phyloP scores from a whole-genome alignment of 2,329 filamentous ascomycete genomes.

The Lachnellula arida region DNA sequence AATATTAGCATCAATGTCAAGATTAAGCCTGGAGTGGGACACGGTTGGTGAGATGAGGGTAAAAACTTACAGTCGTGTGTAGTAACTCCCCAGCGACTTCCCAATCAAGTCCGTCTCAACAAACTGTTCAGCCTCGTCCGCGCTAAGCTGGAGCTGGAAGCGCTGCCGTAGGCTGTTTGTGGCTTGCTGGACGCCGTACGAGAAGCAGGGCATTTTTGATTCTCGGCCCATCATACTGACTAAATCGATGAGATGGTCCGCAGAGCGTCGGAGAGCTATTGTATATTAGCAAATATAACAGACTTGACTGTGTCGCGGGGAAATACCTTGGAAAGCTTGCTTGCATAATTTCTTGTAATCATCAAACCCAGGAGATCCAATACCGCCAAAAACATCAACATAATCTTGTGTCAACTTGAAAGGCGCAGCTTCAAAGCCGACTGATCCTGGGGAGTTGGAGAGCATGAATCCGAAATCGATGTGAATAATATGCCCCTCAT shows the following conservation, averaged over 20 bases:
- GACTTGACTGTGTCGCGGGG: background rate
- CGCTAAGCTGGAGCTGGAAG: constrained; percentile 78
- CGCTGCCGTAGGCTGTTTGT: constrained; percentile 66
- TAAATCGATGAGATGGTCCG: constrained; percentile 75
- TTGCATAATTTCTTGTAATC: constrained; percentile 78
- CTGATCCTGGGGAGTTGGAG: constrained; percentile 77
- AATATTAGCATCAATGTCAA: constrained; percentile 4
- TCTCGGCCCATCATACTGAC: constrained; percentile 81
- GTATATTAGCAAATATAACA: constrained; percentile 10
- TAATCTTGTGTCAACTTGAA: constrained; percentile 87
- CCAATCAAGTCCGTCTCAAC: constrained; percentile 74
- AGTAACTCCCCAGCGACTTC: constrained; percentile 83
- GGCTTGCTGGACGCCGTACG: constrained; percentile 66
- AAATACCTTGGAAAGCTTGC: constrained; percentile 70
- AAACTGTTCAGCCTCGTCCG: constrained; percentile 75
- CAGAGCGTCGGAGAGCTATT: constrained; percentile 66
- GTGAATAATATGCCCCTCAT: constrained; percentile 80
- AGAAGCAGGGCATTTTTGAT: constrained; percentile 81
- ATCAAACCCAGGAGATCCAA: constrained; percentile 64
- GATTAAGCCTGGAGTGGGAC: background rate
- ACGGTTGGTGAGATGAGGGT: constrained; percentile 5
- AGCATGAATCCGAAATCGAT: constrained; percentile 91
- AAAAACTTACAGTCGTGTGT: constrained; percentile 71
- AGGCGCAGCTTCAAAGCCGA: constrained; percentile 80
- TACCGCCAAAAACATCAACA: constrained; percentile 73